Base-by-base conservation (phyloP, 345 rosid species). In the Noccaea bulbosa region DNA sequence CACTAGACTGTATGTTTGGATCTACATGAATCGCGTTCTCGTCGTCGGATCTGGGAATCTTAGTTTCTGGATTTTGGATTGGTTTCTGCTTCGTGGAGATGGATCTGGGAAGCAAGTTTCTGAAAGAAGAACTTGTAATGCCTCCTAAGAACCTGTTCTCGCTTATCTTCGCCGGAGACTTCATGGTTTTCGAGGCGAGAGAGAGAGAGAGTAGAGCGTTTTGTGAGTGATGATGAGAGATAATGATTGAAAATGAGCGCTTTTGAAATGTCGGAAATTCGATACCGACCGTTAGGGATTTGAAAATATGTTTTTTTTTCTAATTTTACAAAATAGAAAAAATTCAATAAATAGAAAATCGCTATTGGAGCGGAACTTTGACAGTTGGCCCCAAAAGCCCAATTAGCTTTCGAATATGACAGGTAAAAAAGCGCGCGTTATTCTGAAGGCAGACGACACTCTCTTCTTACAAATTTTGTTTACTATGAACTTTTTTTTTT, bases 81-180 rank as follows among this genome's bases (percentile, higher is more conserved):
- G 71, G 56, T 58, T 75, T 89, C 32, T 67, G 78, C 78, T 81
- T 85, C 7, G 81, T 55, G 16, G 89, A 83, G 57, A 86, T 77
- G 57, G 95, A 88, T 80, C 73, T 83, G 7, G 96, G 84, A 47
- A 93, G 90, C 56, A 90, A 58, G 76, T 72, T 86, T 20, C 97
- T 68, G 6, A 93, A 51, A 0, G 98, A 86, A 6, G 94, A 83
- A 20, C 81, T 57, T 4, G 94, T 82, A 15, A 84, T 32, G 81
- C 63, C 77, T 11, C 85, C 83, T 24, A 81, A 62, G 79, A 83
- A 80, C 9, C 84, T 75, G 46, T 64, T 69, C 50, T 73, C 80
- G 38, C 73, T 67, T n/a, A 59, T 10, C 24, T 39, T 60, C 34
- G 68, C 54, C 11, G 78, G 68, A 51, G 78, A 66, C 46, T 79